Evolutionary conservation across 768 basidiomycete genomes (phyloP).

Genomic region (Suillus alpinus): DNA sequence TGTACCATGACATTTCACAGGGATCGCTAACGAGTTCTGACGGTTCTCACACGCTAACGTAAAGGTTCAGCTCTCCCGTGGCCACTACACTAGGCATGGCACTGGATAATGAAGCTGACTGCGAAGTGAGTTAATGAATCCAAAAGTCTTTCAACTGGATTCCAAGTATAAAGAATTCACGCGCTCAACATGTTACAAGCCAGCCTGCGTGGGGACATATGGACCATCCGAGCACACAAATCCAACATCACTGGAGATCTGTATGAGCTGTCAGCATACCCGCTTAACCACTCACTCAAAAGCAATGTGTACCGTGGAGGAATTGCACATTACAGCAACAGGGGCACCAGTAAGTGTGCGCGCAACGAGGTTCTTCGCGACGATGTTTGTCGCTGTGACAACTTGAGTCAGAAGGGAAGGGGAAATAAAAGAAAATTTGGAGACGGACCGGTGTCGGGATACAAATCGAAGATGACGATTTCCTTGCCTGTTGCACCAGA

Average conservation of each 20-base stretch:
- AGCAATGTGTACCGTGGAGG: constrained; percentile 36
- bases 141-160: neutral
- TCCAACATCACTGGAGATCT: constrained; percentile 47
- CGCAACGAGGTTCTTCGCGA: constrained; percentile 47
- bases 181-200: constrained; percentile 4
- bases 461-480: constrained; percentile 56
- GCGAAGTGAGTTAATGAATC: neutral
- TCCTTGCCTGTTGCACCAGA: constrained; percentile 55
- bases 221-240: constrained; percentile 49
- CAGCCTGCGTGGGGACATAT: constrained; percentile 41
- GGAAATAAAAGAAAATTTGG: neutral
- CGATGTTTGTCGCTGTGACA: constrained; percentile 44
- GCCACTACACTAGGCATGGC: neutral
- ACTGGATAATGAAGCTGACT: neutral
- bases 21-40: neutral
- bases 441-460: constrained; percentile 50
- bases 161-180: neutral
- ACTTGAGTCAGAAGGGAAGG: neutral
- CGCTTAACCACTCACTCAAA: neutral
- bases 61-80: no score
- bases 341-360: constrained; percentile 42
- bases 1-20: neutral
- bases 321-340: constrained; percentile 54
- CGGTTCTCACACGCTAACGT: neutral
- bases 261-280: neutral